Evolutionary conservation across 2,329 filamentous ascomycete species (phyloP).

Genomic region (Colletotrichum navitas): DNA sequence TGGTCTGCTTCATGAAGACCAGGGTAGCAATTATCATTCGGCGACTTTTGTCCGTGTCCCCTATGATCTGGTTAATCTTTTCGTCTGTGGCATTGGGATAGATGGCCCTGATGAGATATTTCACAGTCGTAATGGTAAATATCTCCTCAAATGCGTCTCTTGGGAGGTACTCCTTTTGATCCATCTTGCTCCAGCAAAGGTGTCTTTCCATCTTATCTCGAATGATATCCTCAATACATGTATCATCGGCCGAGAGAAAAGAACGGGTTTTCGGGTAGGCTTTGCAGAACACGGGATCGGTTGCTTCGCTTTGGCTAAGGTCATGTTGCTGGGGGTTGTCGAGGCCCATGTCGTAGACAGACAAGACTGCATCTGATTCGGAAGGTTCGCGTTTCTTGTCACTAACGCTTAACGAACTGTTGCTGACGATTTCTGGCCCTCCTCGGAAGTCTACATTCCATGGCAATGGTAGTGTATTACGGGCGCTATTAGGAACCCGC

Average conservation of each 20-base stretch:
- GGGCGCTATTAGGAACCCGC: not conserved
- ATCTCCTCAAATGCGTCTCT: slow-evolving; percentile 24
- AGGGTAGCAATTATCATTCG: slow-evolving; percentile 22
- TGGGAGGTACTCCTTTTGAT: slow-evolving; percentile 13
- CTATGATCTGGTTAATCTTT: not conserved
- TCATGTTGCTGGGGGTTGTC: not conserved
- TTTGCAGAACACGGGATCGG: not conserved
- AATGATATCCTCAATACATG: not conserved
- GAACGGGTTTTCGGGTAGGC: not conserved
- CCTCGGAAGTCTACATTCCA: not conserved
- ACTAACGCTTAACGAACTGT: not conserved
- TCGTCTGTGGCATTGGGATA: not conserved
- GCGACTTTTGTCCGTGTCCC: slow-evolving; percentile 1
- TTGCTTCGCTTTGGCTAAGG: not conserved
- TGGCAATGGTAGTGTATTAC: not conserved
- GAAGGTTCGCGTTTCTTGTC: not conserved
- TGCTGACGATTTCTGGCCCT: not conserved
- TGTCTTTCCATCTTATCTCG: not conserved
- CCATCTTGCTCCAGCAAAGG: slow-evolving; percentile 7
- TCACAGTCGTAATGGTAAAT: not conserved
- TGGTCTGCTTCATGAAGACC: slow-evolving; percentile 21
- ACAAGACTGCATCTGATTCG: not conserved
- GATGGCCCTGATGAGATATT: not conserved
- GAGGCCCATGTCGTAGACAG: slow-evolving; percentile 15
- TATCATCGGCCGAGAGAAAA: not conserved